A percentile compares a stretch with the other conserved stretches of the same genome.
Conservation (phyloP, 2,329 filamentous ascomycete species). For the Phialophora chinensis region DNA sequence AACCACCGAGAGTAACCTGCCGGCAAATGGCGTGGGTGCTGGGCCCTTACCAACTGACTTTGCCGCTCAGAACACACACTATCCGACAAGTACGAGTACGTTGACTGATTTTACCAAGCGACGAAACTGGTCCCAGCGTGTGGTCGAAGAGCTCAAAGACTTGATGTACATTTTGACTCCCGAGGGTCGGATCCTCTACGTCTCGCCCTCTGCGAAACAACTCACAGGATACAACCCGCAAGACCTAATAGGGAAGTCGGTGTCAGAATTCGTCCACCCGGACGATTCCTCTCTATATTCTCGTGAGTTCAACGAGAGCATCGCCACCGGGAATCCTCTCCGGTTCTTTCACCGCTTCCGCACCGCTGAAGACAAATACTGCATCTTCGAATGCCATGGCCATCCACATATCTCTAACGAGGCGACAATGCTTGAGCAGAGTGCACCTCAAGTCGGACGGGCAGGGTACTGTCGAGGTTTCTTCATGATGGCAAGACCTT, state of each 20-base stretch:
- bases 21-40: constrained; percentile 56
- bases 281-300: constrained; percentile 85
- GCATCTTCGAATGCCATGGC: constrained; percentile 88
- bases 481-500: constrained; percentile 90
- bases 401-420: constrained; percentile 84
- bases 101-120: constrained; percentile 70
- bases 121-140: constrained; percentile 82
- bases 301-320: constrained; percentile 86
- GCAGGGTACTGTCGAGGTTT: constrained; percentile 82
- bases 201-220: constrained; percentile 76
- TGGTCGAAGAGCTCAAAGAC: constrained; percentile 88
- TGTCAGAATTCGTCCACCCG: constrained; percentile 82
- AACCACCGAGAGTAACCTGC: constrained; percentile 27
- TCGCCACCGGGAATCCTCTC: constrained; percentile 77
- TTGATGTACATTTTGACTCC: constrained; percentile 85
- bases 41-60: constrained; percentile 63
- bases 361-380: constrained; percentile 74
- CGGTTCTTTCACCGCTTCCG: constrained; percentile 86
- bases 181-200: constrained; percentile 81
- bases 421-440: constrained; percentile 46
- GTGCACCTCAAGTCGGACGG: constrained; percentile 67
- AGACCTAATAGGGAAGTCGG: constrained; percentile 74
- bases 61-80: constrained; percentile 51
- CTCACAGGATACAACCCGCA: constrained; percentile 77
- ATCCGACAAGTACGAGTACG: constrained; percentile 60